phyloP scores from a whole-genome alignment of 1,284 basidiomycete species.

The Schizophyllum amplum region DNA sequence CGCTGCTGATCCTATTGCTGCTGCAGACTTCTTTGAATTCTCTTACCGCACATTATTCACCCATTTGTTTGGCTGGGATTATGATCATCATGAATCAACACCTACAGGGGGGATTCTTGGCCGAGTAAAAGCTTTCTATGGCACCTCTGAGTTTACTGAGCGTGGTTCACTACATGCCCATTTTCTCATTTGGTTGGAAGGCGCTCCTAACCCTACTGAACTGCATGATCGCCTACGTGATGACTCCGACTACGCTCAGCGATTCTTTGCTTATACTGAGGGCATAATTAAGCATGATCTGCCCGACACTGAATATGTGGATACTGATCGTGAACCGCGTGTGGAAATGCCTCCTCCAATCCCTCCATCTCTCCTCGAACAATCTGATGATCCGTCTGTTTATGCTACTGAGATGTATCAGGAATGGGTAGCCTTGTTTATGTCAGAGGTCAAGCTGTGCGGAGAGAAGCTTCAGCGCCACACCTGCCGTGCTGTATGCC shows the following conservation, averaged over 20 bases:
- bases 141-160: slow-evolving; percentile 23
- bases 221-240: slow-evolving; percentile 8
- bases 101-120: slow-evolving; percentile 19
- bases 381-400: neutral
- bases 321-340: neutral
- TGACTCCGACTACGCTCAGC: slow-evolving; percentile 4
- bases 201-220: slow-evolving; percentile 15
- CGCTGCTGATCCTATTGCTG: slow-evolving; percentile 19
- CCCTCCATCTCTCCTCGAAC: neutral
- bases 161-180: slow-evolving; percentile 23
- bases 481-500: slow-evolving; percentile 13
- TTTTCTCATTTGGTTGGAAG: slow-evolving; percentile 23
- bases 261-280: slow-evolving; percentile 7
- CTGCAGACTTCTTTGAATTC: slow-evolving; percentile 21
- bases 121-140: slow-evolving; percentile 20
- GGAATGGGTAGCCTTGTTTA: neutral
- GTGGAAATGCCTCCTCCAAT: neutral
- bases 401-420: neutral
- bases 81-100: neutral
- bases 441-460: neutral
- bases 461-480: slow-evolving; percentile 14
- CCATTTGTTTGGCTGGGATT: slow-evolving; percentile 13
- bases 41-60: slow-evolving; percentile 16
- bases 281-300: slow-evolving; percentile 3
- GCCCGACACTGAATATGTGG: neutral